Evolutionary conservation across 768 basidiomycete genomes (phyloP).

Genomic region (Collybia sp.): DNA sequence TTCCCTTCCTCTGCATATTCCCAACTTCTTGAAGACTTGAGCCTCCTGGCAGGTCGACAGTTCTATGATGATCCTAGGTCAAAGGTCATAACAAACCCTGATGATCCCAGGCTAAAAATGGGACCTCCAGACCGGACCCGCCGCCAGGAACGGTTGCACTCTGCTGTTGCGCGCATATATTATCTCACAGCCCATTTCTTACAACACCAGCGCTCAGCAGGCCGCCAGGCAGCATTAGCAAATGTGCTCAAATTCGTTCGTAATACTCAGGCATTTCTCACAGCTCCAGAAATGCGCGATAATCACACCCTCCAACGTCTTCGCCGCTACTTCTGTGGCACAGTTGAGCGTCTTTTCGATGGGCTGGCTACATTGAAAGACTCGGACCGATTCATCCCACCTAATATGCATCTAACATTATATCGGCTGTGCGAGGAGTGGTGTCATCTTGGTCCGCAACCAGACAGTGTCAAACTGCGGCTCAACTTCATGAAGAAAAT

Average conservation of each 20-base stretch:
- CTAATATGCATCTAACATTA: constrained; percentile 70
- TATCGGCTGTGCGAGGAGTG: constrained; percentile 90
- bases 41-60: constrained; percentile 73
- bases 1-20: constrained; percentile 76
- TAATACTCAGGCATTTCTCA: constrained; percentile 77
- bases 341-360: constrained; percentile 83
- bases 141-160: constrained; percentile 75
- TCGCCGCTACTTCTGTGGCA: constrained; percentile 87
- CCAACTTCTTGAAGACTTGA: constrained; percentile 80
- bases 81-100: constrained; percentile 42
- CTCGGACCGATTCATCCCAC: constrained; percentile 71
- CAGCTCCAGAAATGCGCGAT: constrained; percentile 65
- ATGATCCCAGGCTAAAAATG: constrained; percentile 51
- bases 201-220: constrained; percentile 63
- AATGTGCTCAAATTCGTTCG: constrained; percentile 85
- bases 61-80: constrained; percentile 72
- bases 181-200: constrained; percentile 77
- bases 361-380: constrained; percentile 65
- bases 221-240: constrained; percentile 66
- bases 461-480: constrained; percentile 67
- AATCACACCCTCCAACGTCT: constrained; percentile 75
- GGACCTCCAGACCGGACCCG: constrained; percentile 52
- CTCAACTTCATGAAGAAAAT: constrained; percentile 68
- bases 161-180: constrained; percentile 87
- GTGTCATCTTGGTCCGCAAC: constrained; percentile 81